Conservation (phyloP, 805 yeast genomes). For the Lipomyces starkeyi region DNA sequence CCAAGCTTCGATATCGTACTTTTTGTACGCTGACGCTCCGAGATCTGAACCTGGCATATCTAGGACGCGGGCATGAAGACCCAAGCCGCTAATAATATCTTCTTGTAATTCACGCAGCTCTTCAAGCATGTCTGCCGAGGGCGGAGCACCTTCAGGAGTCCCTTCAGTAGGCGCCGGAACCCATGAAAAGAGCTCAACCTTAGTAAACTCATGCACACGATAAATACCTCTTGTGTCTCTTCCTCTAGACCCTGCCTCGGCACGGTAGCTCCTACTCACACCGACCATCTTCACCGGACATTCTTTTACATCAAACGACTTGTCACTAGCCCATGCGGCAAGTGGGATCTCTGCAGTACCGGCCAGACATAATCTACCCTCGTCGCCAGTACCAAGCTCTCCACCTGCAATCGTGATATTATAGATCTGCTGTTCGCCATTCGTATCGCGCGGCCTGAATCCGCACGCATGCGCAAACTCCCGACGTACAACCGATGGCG, state of each 20-base stretch:
- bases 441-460: constrained; percentile 88
- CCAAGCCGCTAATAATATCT: constrained; percentile 66
- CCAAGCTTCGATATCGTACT: constrained; percentile 95
- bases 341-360: constrained; percentile 97
- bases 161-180: constrained; percentile 46
- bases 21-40: constrained; percentile 91
- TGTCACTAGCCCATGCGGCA: constrained; percentile 75
- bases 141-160: constrained; percentile 24
- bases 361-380: constrained; percentile 61
- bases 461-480: constrained; percentile 90
- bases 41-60: constrained; percentile 90
- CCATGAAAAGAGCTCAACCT: constrained; percentile 87
- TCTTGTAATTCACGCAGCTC: constrained; percentile 68
- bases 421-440: constrained; percentile 85
- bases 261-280: constrained; percentile 83
- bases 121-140: constrained; percentile 60
- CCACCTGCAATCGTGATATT: constrained; percentile 56
- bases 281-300: constrained; percentile 75
- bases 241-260: constrained; percentile 98
- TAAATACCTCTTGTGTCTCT: constrained; percentile 89
- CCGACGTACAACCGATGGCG: constrained; percentile 84
- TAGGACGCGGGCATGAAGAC: constrained; percentile 78
- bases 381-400: constrained; percentile 37
- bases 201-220: constrained; percentile 94
- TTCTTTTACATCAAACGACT: constrained; percentile 49